phyloP scores from a whole-genome alignment of 2,329 filamentous ascomycete genomes.

The Colletotrichum cuscutae region DNA sequence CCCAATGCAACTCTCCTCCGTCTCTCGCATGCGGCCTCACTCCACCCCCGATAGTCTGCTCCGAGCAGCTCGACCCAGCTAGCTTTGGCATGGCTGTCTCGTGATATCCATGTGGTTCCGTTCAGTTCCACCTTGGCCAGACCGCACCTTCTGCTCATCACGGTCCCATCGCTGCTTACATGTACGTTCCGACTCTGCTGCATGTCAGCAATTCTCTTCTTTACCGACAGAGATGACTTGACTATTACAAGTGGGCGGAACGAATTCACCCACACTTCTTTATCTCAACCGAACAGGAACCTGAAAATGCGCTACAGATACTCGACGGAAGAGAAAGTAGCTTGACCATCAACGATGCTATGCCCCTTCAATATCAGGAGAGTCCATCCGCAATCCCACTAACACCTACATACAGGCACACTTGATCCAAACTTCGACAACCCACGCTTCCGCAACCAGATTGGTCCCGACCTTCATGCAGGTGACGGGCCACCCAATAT shows the following conservation, averaged over 20 bases:
- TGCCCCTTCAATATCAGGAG: not conserved
- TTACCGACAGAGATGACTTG: not conserved
- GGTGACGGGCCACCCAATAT: constrained; percentile 25
- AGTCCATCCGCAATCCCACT: constrained; percentile 1
- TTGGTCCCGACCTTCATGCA: constrained; percentile 23
- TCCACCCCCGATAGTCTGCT: not conserved
- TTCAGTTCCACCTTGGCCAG: not conserved
- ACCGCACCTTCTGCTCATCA: constrained; percentile 18
- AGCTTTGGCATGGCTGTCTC: not conserved
- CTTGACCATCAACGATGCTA: not conserved
- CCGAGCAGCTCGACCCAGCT: not conserved
- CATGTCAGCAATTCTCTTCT: constrained; percentile 7
- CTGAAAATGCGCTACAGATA: not conserved
- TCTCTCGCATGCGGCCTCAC: constrained; percentile 14
- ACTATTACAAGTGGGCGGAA: not conserved
- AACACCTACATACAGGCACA: not conserved
- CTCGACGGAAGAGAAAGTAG: not conserved
- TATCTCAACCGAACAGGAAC: not conserved
- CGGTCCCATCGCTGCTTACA: constrained; percentile 21
- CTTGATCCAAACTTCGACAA: not conserved
- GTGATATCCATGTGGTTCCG: constrained; percentile 1
- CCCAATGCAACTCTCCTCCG: constrained; percentile 23
- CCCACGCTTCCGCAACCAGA: constrained; percentile 24
- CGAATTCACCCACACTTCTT: not conserved
- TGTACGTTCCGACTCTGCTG: constrained; percentile 4